Evolutionary conservation across 257 asterid genomes (phyloP), one percentile per base, ranked within the genome.

Genomic region (Avicennia marina): DNA sequence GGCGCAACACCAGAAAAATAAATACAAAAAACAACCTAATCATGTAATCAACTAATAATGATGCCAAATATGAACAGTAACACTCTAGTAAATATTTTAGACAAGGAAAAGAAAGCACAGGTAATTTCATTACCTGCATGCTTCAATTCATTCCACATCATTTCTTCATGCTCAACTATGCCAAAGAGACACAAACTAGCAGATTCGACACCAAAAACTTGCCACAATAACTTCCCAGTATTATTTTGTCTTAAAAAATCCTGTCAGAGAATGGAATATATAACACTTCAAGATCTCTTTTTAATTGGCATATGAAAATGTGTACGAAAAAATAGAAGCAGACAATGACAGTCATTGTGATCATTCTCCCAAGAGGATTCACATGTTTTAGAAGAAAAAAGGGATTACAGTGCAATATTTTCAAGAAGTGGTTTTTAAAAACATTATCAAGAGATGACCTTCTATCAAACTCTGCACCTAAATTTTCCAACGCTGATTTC

Each of bases 161-260:
- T 77, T 55, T 86, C 94, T 56, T 93, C 99, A 68, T 82, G 89
- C 82, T 93, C 97, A 26, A 86, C 56, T 54, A 89, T 82, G 59
- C 97, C 99, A 80, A 68, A 93, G 32, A 93, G 80, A 67, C 97
- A 86, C 71, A 93, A 76, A 13, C 73, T 82, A 53, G 94, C 91
- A 62, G 82, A 82, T 53, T 81, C 72, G 50, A 79, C 59, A 39
- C 94, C 95, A 69, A 88, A 91, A 29, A 85, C 84, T 81, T 91
- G 94, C 95, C 95, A 89, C 58, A 93, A 66, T 68, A 93, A 65
- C 78, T 93, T 93, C 74, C 99, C 99, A 8, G 97, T 93, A 69
- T 93, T 93, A 70, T 93, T 89, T 76, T 93, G 99, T 33, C 99
- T 72, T 55, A 89, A 68, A 66, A 93, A 93, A 70, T 93, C 98